These are phyloP conservation scores for Geranomyces variabilis DNA, from an alignment of 192 early-diverging fungal genomes.

Conservation along the genomic window DNA sequence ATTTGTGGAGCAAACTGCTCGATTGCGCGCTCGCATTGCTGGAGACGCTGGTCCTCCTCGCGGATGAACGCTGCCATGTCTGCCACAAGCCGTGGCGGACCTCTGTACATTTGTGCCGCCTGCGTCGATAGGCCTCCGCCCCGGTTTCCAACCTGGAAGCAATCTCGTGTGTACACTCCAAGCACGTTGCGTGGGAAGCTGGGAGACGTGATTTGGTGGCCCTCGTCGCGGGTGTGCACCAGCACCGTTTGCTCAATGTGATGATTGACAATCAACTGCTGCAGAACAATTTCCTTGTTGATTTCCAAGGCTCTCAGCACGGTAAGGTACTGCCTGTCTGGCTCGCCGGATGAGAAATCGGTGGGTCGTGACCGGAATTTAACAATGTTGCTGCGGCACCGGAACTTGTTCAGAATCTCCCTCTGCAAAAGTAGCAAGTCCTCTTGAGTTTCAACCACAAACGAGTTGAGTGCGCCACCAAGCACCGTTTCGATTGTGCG, in stretches of 20 bases:
- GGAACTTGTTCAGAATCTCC: slow-evolving; percentile 17
- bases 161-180: slow-evolving; percentile 46
- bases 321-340: slow-evolving; percentile 19
- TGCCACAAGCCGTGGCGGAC: slow-evolving; percentile 37
- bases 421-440: slow-evolving; percentile 40
- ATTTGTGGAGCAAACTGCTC: background rate
- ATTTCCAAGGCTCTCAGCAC: slow-evolving; percentile 29
- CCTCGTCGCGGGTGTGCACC: slow-evolving; percentile 42
- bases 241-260: slow-evolving; percentile 47
- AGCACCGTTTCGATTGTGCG: slow-evolving; percentile 41
- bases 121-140: slow-evolving; percentile 43
- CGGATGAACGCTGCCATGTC: slow-evolving; percentile 30
- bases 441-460: slow-evolving; percentile 41
- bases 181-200: slow-evolving; percentile 40
- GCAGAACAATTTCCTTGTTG: background rate
- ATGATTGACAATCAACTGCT: slow-evolving; percentile 43
- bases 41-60: background rate
- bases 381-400: slow-evolving; percentile 6
- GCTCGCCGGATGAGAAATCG: slow-evolving; percentile 23
- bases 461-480: slow-evolving; percentile 32
- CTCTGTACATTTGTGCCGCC: slow-evolving; percentile 17
- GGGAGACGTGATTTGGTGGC: slow-evolving; percentile 38
- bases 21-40: background rate
- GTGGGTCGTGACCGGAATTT: slow-evolving; percentile 9
- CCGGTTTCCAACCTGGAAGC: slow-evolving; percentile 41